These are phyloP conservation scores for Flaveria brownii DNA, from an alignment of 129 eudicot genomes.

Conservation along the genomic window DNA sequence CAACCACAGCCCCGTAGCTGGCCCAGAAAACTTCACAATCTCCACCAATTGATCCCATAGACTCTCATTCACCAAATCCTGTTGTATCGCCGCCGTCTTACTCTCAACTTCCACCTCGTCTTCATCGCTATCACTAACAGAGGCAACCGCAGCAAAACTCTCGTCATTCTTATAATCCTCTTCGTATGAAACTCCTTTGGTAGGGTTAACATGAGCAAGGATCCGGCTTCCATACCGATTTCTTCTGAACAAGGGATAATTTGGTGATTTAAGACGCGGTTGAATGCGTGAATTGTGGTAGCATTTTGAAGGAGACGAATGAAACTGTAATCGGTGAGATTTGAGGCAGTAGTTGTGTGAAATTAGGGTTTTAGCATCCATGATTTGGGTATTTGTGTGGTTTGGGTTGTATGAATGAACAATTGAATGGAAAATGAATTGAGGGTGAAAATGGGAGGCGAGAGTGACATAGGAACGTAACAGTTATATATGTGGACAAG, in stretches of 20 bases:
- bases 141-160: slow-evolving; percentile 31
- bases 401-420: background rate
- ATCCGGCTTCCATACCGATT: slow-evolving; percentile 4
- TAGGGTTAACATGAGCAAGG: slow-evolving; percentile 27
- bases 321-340: background rate
- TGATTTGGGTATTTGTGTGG: slow-evolving; percentile 11
- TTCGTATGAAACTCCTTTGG: slow-evolving; percentile 30
- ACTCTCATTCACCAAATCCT: slow-evolving; percentile 49
- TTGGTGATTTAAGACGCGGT: background rate
- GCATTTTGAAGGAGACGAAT: slow-evolving; percentile 14
- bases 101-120: slow-evolving; percentile 19
- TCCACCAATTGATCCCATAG: slow-evolving; percentile 81
- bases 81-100: slow-evolving; percentile 22
- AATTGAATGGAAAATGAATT: background rate
- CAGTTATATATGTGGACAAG: slow-evolving; percentile 17
- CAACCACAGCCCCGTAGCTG: slow-evolving; percentile 89
- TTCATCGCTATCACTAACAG: slow-evolving; percentile 31
- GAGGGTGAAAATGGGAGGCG: slow-evolving; percentile 2
- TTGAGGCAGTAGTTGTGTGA: slow-evolving; percentile 21
- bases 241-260: slow-evolving; percentile 16
- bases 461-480: background rate
- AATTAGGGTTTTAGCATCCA: slow-evolving; percentile 57
- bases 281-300: slow-evolving; percentile 8
- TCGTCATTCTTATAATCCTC: slow-evolving; percentile 18
- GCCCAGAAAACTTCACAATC: slow-evolving; percentile 90